Evolutionary conservation across 345 rosid genomes (phyloP).

Genomic region (Sisymbrium altissimum): DNA sequence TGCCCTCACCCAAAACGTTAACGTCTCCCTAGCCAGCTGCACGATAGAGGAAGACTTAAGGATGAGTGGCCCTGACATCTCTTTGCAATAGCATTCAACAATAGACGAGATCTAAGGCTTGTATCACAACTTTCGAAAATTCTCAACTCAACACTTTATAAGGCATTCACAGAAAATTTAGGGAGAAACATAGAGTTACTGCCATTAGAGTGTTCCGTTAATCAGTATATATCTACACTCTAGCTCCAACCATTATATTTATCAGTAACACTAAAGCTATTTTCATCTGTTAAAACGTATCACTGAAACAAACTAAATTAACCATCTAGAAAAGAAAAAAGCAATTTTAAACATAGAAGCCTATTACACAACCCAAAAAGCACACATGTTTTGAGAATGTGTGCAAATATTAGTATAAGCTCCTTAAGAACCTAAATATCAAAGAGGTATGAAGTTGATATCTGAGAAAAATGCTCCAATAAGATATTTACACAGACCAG

Average conservation of each 20-base stretch:
- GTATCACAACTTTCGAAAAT: background rate
- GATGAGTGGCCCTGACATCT: background rate
- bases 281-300: background rate
- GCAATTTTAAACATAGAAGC: background rate
- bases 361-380: constrained; percentile 15
- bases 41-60: background rate
- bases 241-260: background rate
- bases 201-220: constrained; percentile 5
- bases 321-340: background rate
- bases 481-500: constrained; percentile 4
- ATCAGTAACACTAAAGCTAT: background rate
- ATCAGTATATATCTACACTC: background rate
- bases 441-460: background rate
- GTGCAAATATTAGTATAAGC: background rate
- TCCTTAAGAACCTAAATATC: constrained; percentile 5
- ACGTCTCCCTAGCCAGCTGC: constrained; percentile 92
- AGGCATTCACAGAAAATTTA: background rate
- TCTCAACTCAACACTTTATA: background rate
- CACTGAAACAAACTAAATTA: constrained; percentile 3
- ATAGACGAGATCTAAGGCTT: background rate
- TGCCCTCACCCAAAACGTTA: constrained; percentile 99
- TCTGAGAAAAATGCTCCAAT: background rate
- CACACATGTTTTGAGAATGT: background rate
- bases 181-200: background rate
- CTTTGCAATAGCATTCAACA: constrained; percentile 1